phyloP scores from a whole-genome alignment of 2,329 filamentous ascomycete genomes.

The Aotearoamyces nothofagi region DNA sequence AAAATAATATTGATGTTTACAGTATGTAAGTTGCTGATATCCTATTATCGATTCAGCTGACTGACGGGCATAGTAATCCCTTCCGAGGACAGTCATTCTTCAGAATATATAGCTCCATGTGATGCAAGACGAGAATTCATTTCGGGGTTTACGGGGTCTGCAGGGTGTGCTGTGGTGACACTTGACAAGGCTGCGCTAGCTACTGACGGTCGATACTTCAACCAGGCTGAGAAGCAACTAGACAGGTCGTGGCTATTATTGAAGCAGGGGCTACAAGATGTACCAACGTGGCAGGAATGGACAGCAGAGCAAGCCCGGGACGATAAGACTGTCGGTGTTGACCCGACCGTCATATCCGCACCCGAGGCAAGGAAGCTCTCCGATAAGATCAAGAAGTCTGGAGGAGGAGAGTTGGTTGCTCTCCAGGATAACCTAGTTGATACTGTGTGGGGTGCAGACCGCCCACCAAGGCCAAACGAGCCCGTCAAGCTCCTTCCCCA shows the following conservation, averaged over 20 bases:
- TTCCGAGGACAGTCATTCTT: conserved; percentile 93
- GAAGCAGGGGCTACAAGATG: conserved; percentile 85
- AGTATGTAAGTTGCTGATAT: conserved; percentile 38
- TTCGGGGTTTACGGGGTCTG: conserved; percentile 87
- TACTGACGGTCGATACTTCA: conserved; percentile 96
- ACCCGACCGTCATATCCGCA: conserved; percentile 72
- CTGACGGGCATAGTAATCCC: conserved; percentile 55
- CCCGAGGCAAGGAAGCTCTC: conserved; percentile 59
- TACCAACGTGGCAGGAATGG: conserved; percentile 98
- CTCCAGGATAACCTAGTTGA: conserved; percentile 81
- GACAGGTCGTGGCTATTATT: conserved; percentile 83
- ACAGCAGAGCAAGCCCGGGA: conserved; percentile 70
- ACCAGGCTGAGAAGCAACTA: conserved; percentile 82
- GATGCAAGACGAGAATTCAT: conserved; percentile 87
- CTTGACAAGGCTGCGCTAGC: conserved; percentile 76
- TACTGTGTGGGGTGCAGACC: conserved; percentile 63
- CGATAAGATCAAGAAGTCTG: conserved; percentile 77
- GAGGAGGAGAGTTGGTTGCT: conserved; percentile 60
- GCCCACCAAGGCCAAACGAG: conserved; percentile 62
- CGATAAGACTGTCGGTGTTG: conserved; percentile 80
- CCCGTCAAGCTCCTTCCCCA: conserved; percentile 56
- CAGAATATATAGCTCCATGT: conserved; percentile 94
- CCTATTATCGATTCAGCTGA: conserved; percentile 8
- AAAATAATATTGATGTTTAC: conserved; percentile 80
- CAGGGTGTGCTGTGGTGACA: conserved; percentile 82